These are phyloP conservation scores for Candida suzukii DNA, from an alignment of 805 yeast genomes.

Conservation along the genomic window DNA sequence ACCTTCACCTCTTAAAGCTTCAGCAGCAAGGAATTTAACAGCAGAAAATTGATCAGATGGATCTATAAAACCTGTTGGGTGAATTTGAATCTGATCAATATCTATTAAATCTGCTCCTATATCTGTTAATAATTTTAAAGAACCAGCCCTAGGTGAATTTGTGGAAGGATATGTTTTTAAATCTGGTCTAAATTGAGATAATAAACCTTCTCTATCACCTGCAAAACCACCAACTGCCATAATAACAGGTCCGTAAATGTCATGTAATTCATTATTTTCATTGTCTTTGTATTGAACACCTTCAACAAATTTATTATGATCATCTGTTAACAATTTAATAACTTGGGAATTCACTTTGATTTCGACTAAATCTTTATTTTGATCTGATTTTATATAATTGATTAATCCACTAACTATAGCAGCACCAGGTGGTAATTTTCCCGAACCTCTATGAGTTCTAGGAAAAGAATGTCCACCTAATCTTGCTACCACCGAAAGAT, in stretches of 20 bases:
- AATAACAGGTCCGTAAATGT: constrained; percentile 47
- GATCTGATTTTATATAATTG: constrained; percentile 39
- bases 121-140: constrained; percentile 46
- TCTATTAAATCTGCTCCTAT: constrained; percentile 52
- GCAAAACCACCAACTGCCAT: constrained; percentile 65
- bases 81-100: constrained; percentile 60
- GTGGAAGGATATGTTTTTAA: constrained; percentile 50
- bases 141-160: constrained; percentile 58
- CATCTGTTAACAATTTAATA: constrained; percentile 30
- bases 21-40: constrained; percentile 52
- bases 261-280: constrained; percentile 17
- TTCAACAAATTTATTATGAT: constrained; percentile 12
- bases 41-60: constrained; percentile 33
- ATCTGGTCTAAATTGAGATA: constrained; percentile 53
- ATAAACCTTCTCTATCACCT: constrained; percentile 46
- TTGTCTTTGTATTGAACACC: constrained; percentile 28
- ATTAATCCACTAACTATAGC: constrained; percentile 51
- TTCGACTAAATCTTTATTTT: constrained; percentile 29
- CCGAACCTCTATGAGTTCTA: constrained; percentile 76
- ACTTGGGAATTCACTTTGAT: constrained; percentile 28
- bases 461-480: constrained; percentile 79
- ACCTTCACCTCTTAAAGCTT: constrained; percentile 61
- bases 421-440: constrained; percentile 58
- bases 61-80: constrained; percentile 55
- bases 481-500: constrained; percentile 61